Evolutionary conservation across 805 yeast species (phyloP).

Genomic region (Metschnikowia amazonensis): DNA sequence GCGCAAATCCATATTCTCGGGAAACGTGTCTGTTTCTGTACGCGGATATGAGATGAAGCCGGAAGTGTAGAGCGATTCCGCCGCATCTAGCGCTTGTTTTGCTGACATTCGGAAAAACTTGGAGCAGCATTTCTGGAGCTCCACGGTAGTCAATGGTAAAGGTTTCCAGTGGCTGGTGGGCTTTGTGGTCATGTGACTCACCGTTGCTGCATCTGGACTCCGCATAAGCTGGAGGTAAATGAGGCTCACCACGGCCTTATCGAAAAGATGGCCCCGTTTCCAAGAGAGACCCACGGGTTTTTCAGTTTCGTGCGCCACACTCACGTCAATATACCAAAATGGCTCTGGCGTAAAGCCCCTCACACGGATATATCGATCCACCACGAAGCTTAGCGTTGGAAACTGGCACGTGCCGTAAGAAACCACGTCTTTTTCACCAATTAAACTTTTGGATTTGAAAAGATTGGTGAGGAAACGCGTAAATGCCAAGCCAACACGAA

Average conservation of each 20-base stretch:
- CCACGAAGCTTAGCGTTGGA: constrained; percentile 95
- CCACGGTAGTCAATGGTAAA: constrained; percentile 90
- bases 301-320: constrained; percentile 39
- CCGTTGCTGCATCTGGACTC: constrained; percentile 45
- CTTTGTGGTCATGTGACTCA: constrained; percentile 48
- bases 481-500: constrained; percentile 84
- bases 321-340: constrained; percentile 71
- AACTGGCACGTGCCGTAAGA: constrained; percentile 95
- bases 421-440: constrained; percentile 38
- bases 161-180: constrained; percentile 81
- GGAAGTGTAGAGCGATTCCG: constrained; percentile 79
- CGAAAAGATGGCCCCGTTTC: constrained; percentile 71
- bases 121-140: constrained; percentile 83
- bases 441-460: constrained; percentile 34
- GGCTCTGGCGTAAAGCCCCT: constrained; percentile 68
- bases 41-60: constrained; percentile 95
- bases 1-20: constrained; percentile 66
- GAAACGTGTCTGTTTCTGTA: constrained; percentile 92
- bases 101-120: constrained; percentile 72
- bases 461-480: constrained; percentile 72
- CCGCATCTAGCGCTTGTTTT: constrained; percentile 66
- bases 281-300: constrained; percentile 53
- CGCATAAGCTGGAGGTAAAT: constrained; percentile 65
- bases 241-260: constrained; percentile 57
- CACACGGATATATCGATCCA: constrained; percentile 80